These are phyloP conservation scores for Oenanthe sinensis DNA, from an alignment of 129 eudicot genomes.

Conservation along the genomic window DNA sequence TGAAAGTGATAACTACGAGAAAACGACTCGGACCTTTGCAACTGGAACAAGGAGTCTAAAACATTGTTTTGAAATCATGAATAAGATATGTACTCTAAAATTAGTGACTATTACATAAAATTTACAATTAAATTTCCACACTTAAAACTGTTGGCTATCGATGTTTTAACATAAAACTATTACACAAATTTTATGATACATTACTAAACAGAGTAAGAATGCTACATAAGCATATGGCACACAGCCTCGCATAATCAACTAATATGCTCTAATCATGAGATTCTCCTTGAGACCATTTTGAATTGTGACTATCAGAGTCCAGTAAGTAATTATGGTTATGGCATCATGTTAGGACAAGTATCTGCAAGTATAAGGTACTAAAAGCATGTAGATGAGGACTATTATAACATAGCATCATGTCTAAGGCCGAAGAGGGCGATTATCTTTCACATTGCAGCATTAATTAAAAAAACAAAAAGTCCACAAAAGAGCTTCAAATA, in stretches of 20 bases:
- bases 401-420: not conserved
- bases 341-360: not conserved
- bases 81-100: not conserved
- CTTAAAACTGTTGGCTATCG: not conserved
- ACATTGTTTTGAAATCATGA: not conserved
- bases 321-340: not conserved
- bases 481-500: not conserved
- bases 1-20: not conserved
- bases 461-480: not conserved
- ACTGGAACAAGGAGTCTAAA: not conserved
- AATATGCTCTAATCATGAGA: not conserved
- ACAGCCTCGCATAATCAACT: not conserved
- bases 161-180: not conserved
- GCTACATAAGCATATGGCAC: not conserved
- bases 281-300: not conserved
- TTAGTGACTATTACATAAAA: not conserved
- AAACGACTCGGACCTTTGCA: not conserved
- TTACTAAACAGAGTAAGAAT: not conserved
- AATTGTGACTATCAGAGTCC: not conserved
- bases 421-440: not conserved
- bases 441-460: not conserved
- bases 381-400: not conserved
- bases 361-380: not conserved
- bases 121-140: not conserved
- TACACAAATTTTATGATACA: not conserved